Evolutionary conservation across 1,284 basidiomycete species (phyloP).

Genomic region (Cryptococcus depauperatus): DNA sequence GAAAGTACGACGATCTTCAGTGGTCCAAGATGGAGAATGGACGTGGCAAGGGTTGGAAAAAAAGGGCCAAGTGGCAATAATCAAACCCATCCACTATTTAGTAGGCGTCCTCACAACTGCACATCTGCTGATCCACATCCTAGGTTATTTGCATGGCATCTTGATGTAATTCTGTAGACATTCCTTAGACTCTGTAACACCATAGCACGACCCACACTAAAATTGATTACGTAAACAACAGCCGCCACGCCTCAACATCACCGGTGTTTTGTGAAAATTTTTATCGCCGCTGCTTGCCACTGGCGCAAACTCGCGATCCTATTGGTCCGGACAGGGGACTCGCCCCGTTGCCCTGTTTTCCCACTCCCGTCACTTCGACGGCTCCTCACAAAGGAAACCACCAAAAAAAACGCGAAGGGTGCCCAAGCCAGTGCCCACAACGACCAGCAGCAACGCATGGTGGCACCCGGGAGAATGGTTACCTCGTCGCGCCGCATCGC

Average conservation of each 20-base stretch:
- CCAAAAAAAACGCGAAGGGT: slow-evolving; percentile 7
- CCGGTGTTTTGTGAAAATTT: no score
- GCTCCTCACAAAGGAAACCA: slow-evolving; percentile 2
- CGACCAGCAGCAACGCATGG: slow-evolving; percentile 9
- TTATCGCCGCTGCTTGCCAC: no score
- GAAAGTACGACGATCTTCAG: slow-evolving; percentile 84
- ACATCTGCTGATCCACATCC: no score
- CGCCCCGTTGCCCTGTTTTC: not conserved
- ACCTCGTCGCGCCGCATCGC: slow-evolving; percentile 39
- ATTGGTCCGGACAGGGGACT: not conserved
- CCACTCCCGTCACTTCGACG: slow-evolving; percentile 1
- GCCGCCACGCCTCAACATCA: no score
- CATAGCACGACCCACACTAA: no score
- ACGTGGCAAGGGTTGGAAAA: slow-evolving; percentile 62
- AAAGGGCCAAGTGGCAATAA: slow-evolving; percentile 48
- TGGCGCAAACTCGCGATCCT: no score
- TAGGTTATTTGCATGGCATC: no score
- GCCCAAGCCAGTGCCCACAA: slow-evolving; percentile 9
- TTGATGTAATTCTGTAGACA: no score
- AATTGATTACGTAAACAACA: no score
- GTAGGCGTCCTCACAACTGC: no score
- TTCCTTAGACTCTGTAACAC: no score
- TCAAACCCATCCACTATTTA: no score
- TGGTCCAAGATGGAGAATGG: slow-evolving; percentile 62
- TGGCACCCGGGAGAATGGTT: slow-evolving; percentile 26